Evolutionary conservation across 1,139 yeast genomes (phyloP).

Genomic region (Pneumocystis sp.): DNA sequence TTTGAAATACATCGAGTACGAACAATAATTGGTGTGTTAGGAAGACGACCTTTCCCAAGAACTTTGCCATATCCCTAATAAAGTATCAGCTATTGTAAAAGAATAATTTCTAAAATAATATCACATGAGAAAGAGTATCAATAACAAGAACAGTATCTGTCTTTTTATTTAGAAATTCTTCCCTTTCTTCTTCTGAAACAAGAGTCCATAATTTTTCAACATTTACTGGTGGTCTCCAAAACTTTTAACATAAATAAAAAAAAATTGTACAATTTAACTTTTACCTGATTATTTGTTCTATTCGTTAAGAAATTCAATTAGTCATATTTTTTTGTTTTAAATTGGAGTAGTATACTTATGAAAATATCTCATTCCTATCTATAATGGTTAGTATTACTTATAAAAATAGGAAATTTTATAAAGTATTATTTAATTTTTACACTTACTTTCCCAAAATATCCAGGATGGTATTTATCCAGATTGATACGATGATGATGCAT

Average conservation of each 20-base stretch:
- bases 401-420: neutral
- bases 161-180: conserved; percentile 76
- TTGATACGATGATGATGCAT: conserved; percentile 27
- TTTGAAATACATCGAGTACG: conserved; percentile 98
- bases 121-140: conserved; percentile 82
- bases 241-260: conserved; percentile 18
- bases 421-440: neutral
- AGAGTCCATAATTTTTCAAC: conserved; percentile 98
- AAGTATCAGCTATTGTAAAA: neutral
- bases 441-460: conserved; percentile 98
- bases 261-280: neutral
- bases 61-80: conserved; percentile 89
- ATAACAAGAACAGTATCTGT: conserved; percentile 94
- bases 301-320: neutral
- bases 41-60: conserved; percentile 97
- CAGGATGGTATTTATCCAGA: conserved; percentile 90
- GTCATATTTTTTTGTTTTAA: neutral
- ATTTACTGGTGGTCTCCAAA: conserved; percentile 98
- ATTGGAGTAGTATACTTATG: conserved; percentile 75
- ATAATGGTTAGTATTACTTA: neutral
- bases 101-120: neutral
- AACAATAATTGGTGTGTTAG: conserved; percentile 96
- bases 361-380: conserved; percentile 95
- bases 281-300: neutral
- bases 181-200: conserved; percentile 88